Base-by-base conservation (phyloP, 2,329 filamentous ascomycete species). In the Nannizziopsis arthrosporioides region DNA sequence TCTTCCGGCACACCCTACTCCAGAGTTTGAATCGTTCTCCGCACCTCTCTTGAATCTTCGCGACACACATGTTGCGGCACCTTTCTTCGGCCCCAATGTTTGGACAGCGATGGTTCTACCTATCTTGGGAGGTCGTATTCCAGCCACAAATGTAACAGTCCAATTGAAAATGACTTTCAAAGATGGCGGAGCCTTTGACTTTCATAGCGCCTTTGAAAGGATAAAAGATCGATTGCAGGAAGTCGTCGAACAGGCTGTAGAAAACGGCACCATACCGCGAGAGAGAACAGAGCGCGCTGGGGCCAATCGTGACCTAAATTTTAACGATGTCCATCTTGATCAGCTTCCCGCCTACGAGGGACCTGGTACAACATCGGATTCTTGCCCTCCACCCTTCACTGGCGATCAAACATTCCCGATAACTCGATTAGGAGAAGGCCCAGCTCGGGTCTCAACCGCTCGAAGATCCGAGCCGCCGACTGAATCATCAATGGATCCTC, bases 131-230 rank as follows among this genome's bases (percentile, higher is more conserved):
- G 92, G 92, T 34, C 85, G 86, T 43, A 85, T 95, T 44, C 85
- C 89, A 0, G 68, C 82, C 4, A 73, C 82, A 17, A 75, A 86
- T 53, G 76, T 82, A 14, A 79, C 81, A 22, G 73, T 94, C 38
- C 86, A 92, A 59, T 66, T 94, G 55, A 88, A 85, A 63, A 75
- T 95, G 58, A 88, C 82, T 17, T 96, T 96, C 72, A 89, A 88
- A 62, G 89, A 96, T 53, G 90, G 90, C 38, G 90, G 90, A n/a
- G 89, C 89, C 50, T 92, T 84, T 63, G 88, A 94, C 57, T 96
- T 94, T 61, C 82, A 89, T 58, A 77, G 79, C 44, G 78, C 78
- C 45, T 94, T 89, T 60, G 86, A 93, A 58, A 75, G 84, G 48
- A 80, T 95, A 54, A 88, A 86, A 61, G 89, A 94, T 61, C 77